These are phyloP conservation scores for Saccharomycopsis guyanensis DNA, from an alignment of 805 yeast genomes.

Conservation along the genomic window DNA sequence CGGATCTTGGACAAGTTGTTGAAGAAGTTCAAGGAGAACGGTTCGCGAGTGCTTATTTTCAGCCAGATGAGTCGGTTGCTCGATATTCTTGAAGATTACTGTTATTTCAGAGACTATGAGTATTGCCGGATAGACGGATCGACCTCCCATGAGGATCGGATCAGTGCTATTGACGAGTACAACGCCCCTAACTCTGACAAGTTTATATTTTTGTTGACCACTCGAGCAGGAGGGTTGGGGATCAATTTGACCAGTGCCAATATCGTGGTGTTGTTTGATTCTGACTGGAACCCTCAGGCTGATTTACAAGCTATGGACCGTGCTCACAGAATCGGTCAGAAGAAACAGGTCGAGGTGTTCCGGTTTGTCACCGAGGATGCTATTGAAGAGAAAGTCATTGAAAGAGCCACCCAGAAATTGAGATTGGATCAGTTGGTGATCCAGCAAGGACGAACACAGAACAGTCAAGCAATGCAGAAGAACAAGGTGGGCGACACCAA, in stretches of 20 bases:
- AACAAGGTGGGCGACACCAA: slow-evolving; percentile 48
- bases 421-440: slow-evolving; percentile 91
- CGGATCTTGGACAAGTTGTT: slow-evolving; percentile 77
- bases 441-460: slow-evolving; percentile 73
- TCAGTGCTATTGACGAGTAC: slow-evolving; percentile 86
- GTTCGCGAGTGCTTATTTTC: slow-evolving; percentile 85
- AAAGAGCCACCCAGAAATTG: slow-evolving; percentile 90
- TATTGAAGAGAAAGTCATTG: slow-evolving; percentile 91
- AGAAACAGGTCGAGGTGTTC: slow-evolving; percentile 87
- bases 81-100: slow-evolving; percentile 89
- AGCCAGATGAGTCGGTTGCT: slow-evolving; percentile 89
- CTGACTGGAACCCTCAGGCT: slow-evolving; percentile 98
- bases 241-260: slow-evolving; percentile 90
- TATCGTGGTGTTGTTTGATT: slow-evolving; percentile 78
- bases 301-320: slow-evolving; percentile 98
- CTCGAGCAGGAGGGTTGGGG: slow-evolving; percentile 96
- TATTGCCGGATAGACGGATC: slow-evolving; percentile 93
- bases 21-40: slow-evolving; percentile 60
- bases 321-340: slow-evolving; percentile 96
- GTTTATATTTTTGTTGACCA: slow-evolving; percentile 78
- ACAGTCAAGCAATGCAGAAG: slow-evolving; percentile 27
- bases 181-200: slow-evolving; percentile 76
- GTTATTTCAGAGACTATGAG: slow-evolving; percentile 72
- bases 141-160: slow-evolving; percentile 88
- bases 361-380: slow-evolving; percentile 94